These are phyloP conservation scores for Myxozyma mucilagina DNA, from an alignment of 805 yeast species.

Conservation along the genomic window DNA sequence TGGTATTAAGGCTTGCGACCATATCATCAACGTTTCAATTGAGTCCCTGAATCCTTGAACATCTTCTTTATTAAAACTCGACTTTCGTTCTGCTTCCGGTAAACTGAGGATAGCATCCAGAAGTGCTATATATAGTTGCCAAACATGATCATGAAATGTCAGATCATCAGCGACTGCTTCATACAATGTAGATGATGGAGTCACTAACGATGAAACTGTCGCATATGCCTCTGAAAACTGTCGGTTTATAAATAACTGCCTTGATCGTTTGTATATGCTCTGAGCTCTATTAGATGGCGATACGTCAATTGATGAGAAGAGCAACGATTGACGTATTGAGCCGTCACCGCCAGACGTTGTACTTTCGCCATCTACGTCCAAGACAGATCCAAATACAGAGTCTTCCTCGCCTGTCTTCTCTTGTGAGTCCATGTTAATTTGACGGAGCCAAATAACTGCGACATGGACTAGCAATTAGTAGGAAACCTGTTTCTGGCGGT, in stretches of 20 bases:
- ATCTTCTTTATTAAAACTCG: conserved; percentile 10
- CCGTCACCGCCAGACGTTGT: neutral
- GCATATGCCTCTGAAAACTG: conserved; percentile 23
- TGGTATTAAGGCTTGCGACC: conserved; percentile 7
- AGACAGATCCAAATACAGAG: neutral
- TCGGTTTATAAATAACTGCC: conserved; percentile 12
- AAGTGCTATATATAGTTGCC: conserved; percentile 24
- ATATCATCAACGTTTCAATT: conserved; percentile 1
- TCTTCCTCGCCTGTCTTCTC: neutral
- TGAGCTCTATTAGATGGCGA: conserved; percentile 8
- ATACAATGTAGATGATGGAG: conserved; percentile 5
- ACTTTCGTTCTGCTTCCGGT: neutral
- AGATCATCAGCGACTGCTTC: neutral
- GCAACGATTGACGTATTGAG: neutral
- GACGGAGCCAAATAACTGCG: too few species aligned
- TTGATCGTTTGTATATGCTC: conserved; percentile 7
- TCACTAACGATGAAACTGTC: conserved; percentile 10
- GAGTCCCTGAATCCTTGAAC: neutral
- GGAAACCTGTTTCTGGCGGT: too few species aligned
- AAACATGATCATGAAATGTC: conserved; percentile 4
- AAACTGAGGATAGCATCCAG: conserved; percentile 17
- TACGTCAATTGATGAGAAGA: conserved; percentile 10
- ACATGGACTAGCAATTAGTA: too few species aligned
- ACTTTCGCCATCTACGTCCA: neutral
- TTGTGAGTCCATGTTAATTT: too few species aligned